A percentile compares a stretch with the other conserved stretches of the same genome.
These are phyloP conservation scores for Setaria viridis DNA, from an alignment of 202 grass and related monocot species.

Conservation along the genomic window DNA sequence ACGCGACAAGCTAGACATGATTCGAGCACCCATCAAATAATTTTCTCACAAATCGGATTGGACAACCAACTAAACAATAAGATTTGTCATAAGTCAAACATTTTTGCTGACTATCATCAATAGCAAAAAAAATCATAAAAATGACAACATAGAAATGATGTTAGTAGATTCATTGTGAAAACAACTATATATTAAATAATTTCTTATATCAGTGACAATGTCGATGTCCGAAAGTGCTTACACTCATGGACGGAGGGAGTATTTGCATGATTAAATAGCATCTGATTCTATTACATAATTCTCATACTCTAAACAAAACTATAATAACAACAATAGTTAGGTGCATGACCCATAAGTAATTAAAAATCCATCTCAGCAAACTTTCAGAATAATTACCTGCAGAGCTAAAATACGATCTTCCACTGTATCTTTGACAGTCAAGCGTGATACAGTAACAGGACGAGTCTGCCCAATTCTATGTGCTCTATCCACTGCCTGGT, in stretches of 20 bases:
- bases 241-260: background rate
- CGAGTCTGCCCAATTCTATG: constrained; percentile 97
- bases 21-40: background rate
- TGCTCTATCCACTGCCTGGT: constrained; percentile 95
- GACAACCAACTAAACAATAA: constrained; percentile 12
- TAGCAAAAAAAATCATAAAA: background rate
- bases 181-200: background rate
- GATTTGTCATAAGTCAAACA: background rate
- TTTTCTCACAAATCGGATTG: constrained; percentile 14
- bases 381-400: constrained; percentile 63
- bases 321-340: background rate
- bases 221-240: background rate
- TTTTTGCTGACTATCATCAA: background rate
- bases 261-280: constrained; percentile 15
- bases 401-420: constrained; percentile 96
- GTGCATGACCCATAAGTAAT: background rate
- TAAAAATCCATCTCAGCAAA: background rate
- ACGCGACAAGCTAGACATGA: background rate
- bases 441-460: constrained; percentile 73
- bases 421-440: constrained; percentile 82
- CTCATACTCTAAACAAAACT: constrained; percentile 9
- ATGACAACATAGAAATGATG: background rate
- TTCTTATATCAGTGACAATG: background rate
- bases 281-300: background rate
- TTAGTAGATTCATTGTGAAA: background rate